Evolutionary conservation across 306 rosid species (phyloP).

Genomic region (Albizia julibrissin): DNA sequence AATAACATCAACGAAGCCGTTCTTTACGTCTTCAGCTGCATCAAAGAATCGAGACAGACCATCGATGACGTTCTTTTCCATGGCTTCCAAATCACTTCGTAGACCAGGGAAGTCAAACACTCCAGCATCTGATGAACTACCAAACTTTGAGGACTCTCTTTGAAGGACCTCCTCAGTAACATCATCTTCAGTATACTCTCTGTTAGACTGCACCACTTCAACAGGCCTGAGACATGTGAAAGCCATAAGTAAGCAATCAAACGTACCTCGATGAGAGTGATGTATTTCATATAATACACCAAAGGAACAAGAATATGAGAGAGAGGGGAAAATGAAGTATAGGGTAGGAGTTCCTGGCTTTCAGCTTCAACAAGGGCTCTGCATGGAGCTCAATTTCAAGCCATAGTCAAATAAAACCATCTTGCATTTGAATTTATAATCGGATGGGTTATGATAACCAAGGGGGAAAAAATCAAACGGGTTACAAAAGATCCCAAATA

Average conservation of each 20-base stretch:
- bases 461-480: too few relatives aligned
- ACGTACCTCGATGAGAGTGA: too few relatives aligned
- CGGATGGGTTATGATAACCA: not conserved
- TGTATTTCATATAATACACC: not conserved
- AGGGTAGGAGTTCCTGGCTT: not conserved
- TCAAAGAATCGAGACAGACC: conserved; percentile 62
- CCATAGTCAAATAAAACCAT: not conserved
- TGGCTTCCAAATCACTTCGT: conserved; percentile 62
- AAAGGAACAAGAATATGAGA: not conserved
- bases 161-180: conserved; percentile 60
- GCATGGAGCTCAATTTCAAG: not conserved
- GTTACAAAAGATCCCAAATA: not conserved
- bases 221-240: conserved; percentile 53
- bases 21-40: conserved; percentile 72
- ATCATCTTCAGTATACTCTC: conserved; percentile 80
- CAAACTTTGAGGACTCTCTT: conserved; percentile 49
- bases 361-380: not conserved
- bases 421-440: not conserved
- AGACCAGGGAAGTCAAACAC: conserved; percentile 41
- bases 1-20: conserved; percentile 53
- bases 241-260: conserved; percentile 11
- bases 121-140: conserved; percentile 42
- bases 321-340: not conserved
- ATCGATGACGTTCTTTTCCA: conserved; percentile 55
- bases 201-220: conserved; percentile 80